Evolutionary conservation across 177 flowering plant species (phyloP), one percentile per base, ranked within the genome.

Genomic region (Vitis hybrid): DNA sequence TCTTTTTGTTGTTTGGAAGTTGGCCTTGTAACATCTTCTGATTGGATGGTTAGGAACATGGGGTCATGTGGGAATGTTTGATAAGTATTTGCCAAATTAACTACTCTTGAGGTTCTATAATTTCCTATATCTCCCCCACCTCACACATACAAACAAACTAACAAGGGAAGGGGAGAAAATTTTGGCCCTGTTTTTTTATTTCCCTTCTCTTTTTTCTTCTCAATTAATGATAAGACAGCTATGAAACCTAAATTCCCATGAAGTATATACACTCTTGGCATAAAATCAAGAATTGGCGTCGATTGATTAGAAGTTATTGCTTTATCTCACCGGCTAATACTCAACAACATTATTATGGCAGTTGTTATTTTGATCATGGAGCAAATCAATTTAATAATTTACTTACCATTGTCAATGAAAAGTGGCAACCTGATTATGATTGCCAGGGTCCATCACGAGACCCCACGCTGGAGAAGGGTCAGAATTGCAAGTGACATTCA

Each of bases 31-130:
- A 66, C 69, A 67, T 48, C 75, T 62, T 51, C 63, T 71, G 71
- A 71, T 71, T 67, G 67, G 78, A 27, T 21, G 58, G 20, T n/a
- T 55, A 61, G 63, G 69, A 76, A 76, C 79, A 54, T 76, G 79
- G 72, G 66, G 64, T 68, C 79, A 76, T 68, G 73, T 72, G 79
- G 48, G 66, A 68, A 72, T 71, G 55, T 75, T 62, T 54, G 24
- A 58, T 9, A 17, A 63, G 15, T 1, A 46, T 48, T 61, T 11
- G 20, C 14, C 30, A 2, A 17, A 57, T 0, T 21, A 20, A 63
- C 10, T 9, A 41, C 41, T 35, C 41, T 35, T 35, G 41, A 35
- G 41, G 6, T 35, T 35, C 30, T 24, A 17, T 24, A 27, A 10
- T 11, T 9, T 59, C 60, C 4, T 58, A 17, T 58, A 58, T 58